Evolutionary conservation across 306 rosid species (phyloP).

Genomic region (Medicago arabica): DNA sequence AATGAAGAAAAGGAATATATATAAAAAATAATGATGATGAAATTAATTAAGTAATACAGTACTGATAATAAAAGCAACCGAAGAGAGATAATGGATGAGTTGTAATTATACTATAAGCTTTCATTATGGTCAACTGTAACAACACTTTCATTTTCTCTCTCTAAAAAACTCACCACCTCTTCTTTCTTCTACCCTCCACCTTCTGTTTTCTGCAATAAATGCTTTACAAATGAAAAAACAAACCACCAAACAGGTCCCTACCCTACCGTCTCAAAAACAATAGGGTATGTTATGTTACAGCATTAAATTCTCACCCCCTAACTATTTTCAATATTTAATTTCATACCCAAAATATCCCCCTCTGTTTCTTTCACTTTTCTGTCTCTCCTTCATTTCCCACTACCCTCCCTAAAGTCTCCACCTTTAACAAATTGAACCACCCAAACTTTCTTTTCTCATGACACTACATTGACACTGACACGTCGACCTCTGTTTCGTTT

Average conservation of each 20-base stretch:
- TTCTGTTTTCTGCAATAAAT: slow-evolving; percentile 17
- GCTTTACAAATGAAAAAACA: background rate
- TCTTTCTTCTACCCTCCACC: background rate
- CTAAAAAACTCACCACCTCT: slow-evolving; percentile 5
- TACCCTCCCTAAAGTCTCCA: too few relatives aligned
- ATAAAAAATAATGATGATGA: background rate
- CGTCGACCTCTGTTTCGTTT: background rate
- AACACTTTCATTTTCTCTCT: background rate
- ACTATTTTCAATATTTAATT: background rate
- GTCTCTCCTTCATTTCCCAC: background rate
- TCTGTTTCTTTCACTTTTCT: background rate
- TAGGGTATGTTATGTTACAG: background rate
- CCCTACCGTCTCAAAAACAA: background rate
- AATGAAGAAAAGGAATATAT: background rate
- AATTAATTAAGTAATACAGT: background rate
- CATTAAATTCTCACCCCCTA: background rate
- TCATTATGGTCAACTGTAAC: slow-evolving; percentile 12
- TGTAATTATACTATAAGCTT: background rate
- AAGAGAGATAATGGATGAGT: slow-evolving; percentile 22
- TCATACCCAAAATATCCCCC: slow-evolving; percentile 2
- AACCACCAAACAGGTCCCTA: slow-evolving; percentile 17
- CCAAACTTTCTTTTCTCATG: background rate
- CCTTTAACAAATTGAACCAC: background rate
- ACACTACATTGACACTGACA: background rate
- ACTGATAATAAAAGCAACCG: slow-evolving; percentile 4